Evolutionary conservation across 371 early-diverging fungal genomes (phyloP), one percentile per base, ranked within the genome.

Genomic region (Blakeslea trispora): DNA sequence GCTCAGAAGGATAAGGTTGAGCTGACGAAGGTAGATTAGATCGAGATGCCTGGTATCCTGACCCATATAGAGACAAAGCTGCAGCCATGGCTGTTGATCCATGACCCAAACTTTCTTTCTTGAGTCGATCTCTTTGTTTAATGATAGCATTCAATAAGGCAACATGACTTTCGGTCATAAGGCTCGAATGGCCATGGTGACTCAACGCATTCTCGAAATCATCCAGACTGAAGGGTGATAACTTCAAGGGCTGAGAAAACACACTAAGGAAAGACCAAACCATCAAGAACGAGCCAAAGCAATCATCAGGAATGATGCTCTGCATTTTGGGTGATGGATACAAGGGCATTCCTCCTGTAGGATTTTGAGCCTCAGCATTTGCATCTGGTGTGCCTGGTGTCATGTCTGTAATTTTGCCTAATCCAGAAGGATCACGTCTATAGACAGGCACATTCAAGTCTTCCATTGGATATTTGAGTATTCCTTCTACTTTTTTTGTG

Each of bases 381-480:
- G 45, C 53, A 19, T 58, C 57, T n/a, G 44, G 13, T 17, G 61
- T 60, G 9, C 61, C 69, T 14, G 72, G 72, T 19, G 59, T 49
- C 73, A 77, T 72, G 50, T 75, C 69, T 15, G 61, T 60, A 17
- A 77, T 61, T 5, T 55, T 54, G 0, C 71, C 68, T 17, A 32
- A 56, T 0, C 71, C 70, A 22, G 62, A 58, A 18, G 73, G 71
- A 31, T 61, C 56, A 9, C 72, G 59, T 32, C 75, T 47, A 42
- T 77, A 77, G 13, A 49, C 35, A 1, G 78, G 75, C 17, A 85
- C 44, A 34, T 82, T 80, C 28, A 86, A 55, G 61, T 86, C 86
- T 53, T 86, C 86, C 23, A 84, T 80, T 5, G 86, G 86, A 42
- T 80, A 84, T 51, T 81, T 80, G 44, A 86, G 47, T 0, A 64